Percentiles rank a stretch among this genome's conserved stretches.
Evolutionary conservation across 2,329 filamentous ascomycete species (phyloP).

Genomic region (Huntiella decipiens): DNA sequence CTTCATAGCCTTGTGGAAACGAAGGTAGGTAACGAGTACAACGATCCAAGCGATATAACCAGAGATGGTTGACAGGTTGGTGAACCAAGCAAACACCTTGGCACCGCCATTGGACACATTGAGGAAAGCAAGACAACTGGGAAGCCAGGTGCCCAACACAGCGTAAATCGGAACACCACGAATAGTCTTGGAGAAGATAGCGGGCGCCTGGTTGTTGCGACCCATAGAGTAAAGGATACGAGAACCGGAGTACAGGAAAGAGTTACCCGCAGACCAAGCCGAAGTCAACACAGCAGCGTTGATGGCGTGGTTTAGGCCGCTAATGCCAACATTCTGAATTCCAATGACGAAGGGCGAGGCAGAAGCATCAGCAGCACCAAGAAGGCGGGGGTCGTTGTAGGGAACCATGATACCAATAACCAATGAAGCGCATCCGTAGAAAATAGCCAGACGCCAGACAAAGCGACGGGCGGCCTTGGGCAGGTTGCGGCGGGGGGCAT

Average conservation of each 20-base stretch:
- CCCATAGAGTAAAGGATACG: slow-evolving; percentile 53
- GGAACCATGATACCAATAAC: slow-evolving; percentile 44
- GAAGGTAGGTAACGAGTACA: slow-evolving; percentile 37
- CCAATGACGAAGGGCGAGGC: slow-evolving; percentile 48
- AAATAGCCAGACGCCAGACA: slow-evolving; percentile 41
- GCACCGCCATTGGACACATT: slow-evolving; percentile 44
- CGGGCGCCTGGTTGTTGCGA: slow-evolving; percentile 45
- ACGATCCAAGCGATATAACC: slow-evolving; percentile 43
- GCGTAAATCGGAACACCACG: slow-evolving; percentile 40
- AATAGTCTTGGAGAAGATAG: slow-evolving; percentile 38
- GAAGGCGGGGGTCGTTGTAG: slow-evolving; percentile 43
- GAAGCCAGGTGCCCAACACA: slow-evolving; percentile 33
- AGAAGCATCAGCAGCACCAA: slow-evolving; percentile 36
- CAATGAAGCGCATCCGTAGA: slow-evolving; percentile 44
- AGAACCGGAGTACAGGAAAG: slow-evolving; percentile 46
- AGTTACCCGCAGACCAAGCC: slow-evolving; percentile 42
- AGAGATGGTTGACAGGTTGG: slow-evolving; percentile 47
- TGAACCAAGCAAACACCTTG: slow-evolving; percentile 51
- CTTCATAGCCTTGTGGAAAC: slow-evolving; percentile 37
- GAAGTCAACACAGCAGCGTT: slow-evolving; percentile 50
- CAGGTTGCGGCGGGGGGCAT: slow-evolving; percentile 45
- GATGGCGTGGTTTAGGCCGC: slow-evolving; percentile 43
- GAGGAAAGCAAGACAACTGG: slow-evolving; percentile 51
- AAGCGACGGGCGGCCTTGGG: slow-evolving; percentile 45
- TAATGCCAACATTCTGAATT: slow-evolving; percentile 46